A percentile compares a stretch with the other conserved stretches of the same genome.
These are phyloP conservation scores for Umbelopsis isabellina DNA, from an alignment of 192 early-diverging fungal genomes.

Conservation along the genomic window DNA sequence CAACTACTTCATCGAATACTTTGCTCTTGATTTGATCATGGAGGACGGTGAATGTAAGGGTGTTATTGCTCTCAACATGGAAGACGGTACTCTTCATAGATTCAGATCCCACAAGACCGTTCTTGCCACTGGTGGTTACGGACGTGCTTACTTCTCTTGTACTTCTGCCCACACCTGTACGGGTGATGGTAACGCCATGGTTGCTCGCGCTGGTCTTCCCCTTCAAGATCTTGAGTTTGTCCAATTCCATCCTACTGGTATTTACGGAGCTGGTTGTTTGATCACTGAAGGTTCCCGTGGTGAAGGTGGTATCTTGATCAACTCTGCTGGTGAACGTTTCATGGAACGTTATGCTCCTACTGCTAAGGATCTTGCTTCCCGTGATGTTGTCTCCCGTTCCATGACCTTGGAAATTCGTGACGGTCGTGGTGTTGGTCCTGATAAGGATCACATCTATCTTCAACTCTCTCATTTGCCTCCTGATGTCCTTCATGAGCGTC, in stretches of 20 bases:
- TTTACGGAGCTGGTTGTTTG: conserved; percentile 97
- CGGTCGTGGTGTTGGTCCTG: conserved; percentile 94
- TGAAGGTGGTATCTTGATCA: conserved; percentile 96
- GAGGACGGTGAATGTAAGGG: conserved; percentile 97
- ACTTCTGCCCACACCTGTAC: conserved; percentile 99
- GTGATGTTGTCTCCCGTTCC: conserved; percentile 97
- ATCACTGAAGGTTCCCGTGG: conserved; percentile 95
- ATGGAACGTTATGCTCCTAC: conserved; percentile 99
- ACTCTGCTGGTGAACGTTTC: conserved; percentile 96
- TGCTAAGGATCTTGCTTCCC: conserved; percentile 97
- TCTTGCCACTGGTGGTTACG: conserved; percentile 99
- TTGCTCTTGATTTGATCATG: conserved; percentile 98
- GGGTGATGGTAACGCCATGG: conserved; percentile 99
- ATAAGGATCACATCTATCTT: conserved; percentile 95
- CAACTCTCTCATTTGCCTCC: conserved; percentile 95
- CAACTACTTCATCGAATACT: conserved; percentile 99
- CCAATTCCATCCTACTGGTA: conserved; percentile 99
- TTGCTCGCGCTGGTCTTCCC: conserved; percentile 92
- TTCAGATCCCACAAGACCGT: conserved; percentile 98
- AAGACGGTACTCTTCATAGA: conserved; percentile 97
- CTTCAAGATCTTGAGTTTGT: conserved; percentile 99
- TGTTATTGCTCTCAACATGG: conserved; percentile 95
- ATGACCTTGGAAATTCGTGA: conserved; percentile 99
- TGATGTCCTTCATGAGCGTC: conserved; percentile 87
- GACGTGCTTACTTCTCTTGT: conserved; percentile 97